Base-by-base conservation (phyloP, 164 flowering plant genomes). In the Stephania cephalantha region DNA sequence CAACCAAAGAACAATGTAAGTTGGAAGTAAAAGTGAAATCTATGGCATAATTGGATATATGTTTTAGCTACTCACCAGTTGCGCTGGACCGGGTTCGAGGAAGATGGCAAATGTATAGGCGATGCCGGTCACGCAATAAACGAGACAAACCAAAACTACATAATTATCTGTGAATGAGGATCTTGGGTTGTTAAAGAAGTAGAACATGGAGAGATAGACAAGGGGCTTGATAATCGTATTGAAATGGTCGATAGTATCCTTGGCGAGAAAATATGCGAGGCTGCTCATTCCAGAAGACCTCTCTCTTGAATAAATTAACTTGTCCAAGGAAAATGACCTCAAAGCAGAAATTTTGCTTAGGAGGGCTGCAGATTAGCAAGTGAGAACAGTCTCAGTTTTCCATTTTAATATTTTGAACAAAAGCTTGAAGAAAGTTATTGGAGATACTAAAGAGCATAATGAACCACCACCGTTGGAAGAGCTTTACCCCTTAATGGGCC, bases 121-220 rank as follows among this genome's bases (percentile, higher is more conserved):
- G 13, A 95, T 89, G 44, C 99, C 99, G 63, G 97, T 93, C 75
- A 95, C 98, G 77, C 98, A 95, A 80, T 95, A 95, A 18, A 91
- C 95, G 63, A 95, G 91, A 74, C 97, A 91, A 55, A 90, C 77
- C 81, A 93, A 72, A 78, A 95, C 85, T 12, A 90, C 44, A 78
- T 91, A 95, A 72, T 95, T 95, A 72, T 91, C 97, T 3, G 70
- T 69, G 73, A 95, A 85, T 50, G 92, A 81, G 66, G 99, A 95
- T 84, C 99, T 84, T 0, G 99, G 99, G 73, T 91, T 93, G 94
- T 93, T 95, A 89, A 91, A 93, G 91, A 91, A 95, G 80, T 91
- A 95, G 82, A 93, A 95, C 98, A 93, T 95, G 29, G 97, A 93
- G 44, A 93, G 93, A 84, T 95, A 95, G 50, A 95, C 95, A 45